Evolutionary conservation across 495 filamentous ascomycete species (phyloP), one percentile per base, ranked within the genome.

Genomic region (Penicillium paxilli): DNA sequence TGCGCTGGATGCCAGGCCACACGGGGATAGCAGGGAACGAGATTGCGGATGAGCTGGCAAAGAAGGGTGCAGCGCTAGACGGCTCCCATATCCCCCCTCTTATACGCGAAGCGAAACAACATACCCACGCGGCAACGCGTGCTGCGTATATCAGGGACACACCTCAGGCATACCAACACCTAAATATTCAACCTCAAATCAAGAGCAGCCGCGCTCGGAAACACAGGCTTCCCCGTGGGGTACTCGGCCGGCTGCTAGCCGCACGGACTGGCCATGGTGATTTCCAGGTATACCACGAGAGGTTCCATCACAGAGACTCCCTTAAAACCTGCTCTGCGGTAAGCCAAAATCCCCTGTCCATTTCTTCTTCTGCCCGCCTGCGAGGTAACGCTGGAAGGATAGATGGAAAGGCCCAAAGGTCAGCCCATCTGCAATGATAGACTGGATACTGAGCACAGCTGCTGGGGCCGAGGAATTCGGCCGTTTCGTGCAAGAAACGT

Each of bases 341-440:
- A 49, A 49, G 46, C 25, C 21, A 24, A 35, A 49, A 35, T 49
- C 46, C 46, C 46, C 32, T 16, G 21, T 49, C 14, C 46, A 49
- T 12, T 41, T 41, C 46, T 49, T 49, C 46, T 49, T 49, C 46
- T 49, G 32, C 32, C 46, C 32, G 21, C 46, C 46, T 35, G 46
- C 46, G 17, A 49, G 46, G 46, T 35, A 49, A 24, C 25, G 46
- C 46, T 49, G 46, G 46, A 49, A 49, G 28, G 46, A 49, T 37
- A 4, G 46, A 49, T 49, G 46, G 46, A 49, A 49, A 12, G 46
- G 26, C 28, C 26, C 46, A 37, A 49, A 49, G 25, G 46, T 16
- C 32, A 49, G 46, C 25, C 26, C 46, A 21, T 49, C 26, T 49
- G 28, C 46, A 35, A 49, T 32, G 19, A 49, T 49, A 49, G 46